Conservation (phyloP, 2,329 filamentous ascomycete species). For the Talaromyces amestolkiae region DNA sequence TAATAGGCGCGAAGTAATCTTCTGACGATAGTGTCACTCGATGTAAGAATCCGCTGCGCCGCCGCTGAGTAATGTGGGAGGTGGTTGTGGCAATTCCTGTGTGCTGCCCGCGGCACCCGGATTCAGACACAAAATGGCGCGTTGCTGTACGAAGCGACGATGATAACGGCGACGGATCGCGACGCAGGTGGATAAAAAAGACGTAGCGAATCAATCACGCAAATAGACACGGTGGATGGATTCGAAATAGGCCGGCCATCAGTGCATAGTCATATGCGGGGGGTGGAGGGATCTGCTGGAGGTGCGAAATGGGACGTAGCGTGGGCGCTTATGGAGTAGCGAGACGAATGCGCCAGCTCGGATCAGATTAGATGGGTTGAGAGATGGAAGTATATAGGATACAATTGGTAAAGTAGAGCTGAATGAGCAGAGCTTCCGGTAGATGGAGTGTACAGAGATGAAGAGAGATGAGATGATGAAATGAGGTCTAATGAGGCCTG, state of each 20-base stretch:
- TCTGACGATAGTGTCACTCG: not conserved
- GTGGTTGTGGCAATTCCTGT: constrained; percentile 5
- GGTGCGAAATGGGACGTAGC: constrained; percentile 1
- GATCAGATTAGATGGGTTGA: not conserved
- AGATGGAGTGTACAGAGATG: not conserved
- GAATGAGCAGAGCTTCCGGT: not conserved
- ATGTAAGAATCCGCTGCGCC: not conserved
- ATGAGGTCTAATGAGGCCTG: not conserved
- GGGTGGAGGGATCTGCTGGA: not conserved
- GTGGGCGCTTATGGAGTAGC: constrained; percentile 4
- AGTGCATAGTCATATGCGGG: not conserved
- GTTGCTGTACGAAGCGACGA: not conserved
- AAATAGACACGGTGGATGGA: not conserved
- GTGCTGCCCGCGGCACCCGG: constrained; percentile 4
- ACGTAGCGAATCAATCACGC: not conserved
- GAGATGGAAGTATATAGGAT: not conserved
- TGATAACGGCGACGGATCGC: not conserved
- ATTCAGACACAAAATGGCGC: constrained; percentile 2
- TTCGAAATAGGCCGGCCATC: constrained; percentile 1
- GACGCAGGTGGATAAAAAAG: not conserved
- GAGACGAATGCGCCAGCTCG: not conserved
- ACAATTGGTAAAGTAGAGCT: not conserved
- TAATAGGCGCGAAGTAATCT: too few species aligned
- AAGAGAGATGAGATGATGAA: not conserved
- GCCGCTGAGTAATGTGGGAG: constrained; percentile 8